phyloP scores from a whole-genome alignment of 2,329 filamentous ascomycete genomes.

The Bipolaris victoriae region DNA sequence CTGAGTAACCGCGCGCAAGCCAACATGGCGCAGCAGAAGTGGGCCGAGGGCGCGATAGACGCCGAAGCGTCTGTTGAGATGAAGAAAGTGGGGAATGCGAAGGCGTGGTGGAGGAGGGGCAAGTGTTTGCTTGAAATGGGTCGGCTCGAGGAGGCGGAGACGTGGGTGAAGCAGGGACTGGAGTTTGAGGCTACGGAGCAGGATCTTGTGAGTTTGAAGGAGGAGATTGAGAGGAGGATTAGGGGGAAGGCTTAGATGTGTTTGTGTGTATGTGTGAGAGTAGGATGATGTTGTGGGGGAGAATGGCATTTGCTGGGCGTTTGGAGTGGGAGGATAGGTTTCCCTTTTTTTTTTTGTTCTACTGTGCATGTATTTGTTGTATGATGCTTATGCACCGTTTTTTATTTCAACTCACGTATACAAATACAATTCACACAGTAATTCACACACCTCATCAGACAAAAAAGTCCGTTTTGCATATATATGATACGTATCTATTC shows the following conservation, averaged over 20 bases:
- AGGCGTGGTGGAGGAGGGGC: conserved; percentile 91
- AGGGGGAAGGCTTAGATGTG: not conserved
- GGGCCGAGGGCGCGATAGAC: conserved; percentile 87
- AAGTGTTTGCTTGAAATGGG: conserved; percentile 92
- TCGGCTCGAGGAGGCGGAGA: conserved; percentile 77
- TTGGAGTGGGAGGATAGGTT: conserved; percentile 10
- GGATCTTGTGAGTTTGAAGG: conserved; percentile 47
- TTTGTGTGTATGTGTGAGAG: too few relatives aligned
- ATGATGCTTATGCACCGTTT: too few relatives aligned
- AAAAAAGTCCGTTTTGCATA: too few relatives aligned
- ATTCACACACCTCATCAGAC: not conserved
- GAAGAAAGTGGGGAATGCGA: conserved; percentile 84
- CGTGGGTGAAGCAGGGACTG: conserved; percentile 76
- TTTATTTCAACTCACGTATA: too few relatives aligned
- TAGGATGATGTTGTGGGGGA: not conserved
- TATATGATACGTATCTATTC: not conserved
- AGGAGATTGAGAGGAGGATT: conserved; percentile 56
- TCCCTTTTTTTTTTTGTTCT: too few relatives aligned
- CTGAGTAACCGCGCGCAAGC: conserved; percentile 90
- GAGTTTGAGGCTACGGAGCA: conserved; percentile 75
- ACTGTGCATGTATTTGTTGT: too few relatives aligned
- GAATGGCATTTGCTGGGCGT: conserved; percentile 34
- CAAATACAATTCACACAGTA: not conserved
- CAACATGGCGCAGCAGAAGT: conserved; percentile 79
- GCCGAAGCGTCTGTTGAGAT: conserved; percentile 88